A percentile compares a stretch with the other conserved stretches of the same genome.
Evolutionary conservation across 2,329 filamentous ascomycete genomes (phyloP).

Genomic region (Fusarium brevicatenulatum): DNA sequence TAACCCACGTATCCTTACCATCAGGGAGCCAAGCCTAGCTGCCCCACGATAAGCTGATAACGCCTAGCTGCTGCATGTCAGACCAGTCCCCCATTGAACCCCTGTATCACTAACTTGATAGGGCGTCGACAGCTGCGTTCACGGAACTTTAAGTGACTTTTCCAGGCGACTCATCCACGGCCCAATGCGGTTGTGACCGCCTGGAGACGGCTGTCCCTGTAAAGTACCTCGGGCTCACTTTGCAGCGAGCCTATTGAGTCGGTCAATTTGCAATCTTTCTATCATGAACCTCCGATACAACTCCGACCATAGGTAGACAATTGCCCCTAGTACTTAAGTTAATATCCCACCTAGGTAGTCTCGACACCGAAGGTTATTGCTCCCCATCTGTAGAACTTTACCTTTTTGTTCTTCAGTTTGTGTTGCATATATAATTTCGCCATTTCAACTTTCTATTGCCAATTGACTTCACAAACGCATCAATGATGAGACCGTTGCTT

Average conservation of each 20-base stretch:
- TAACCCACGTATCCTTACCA: constrained; percentile 29
- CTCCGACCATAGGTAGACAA: constrained; percentile 40
- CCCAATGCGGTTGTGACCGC: constrained; percentile 39
- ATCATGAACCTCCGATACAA: constrained; percentile 39
- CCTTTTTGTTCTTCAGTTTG: background rate
- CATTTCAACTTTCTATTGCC: background rate
- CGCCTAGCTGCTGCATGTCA: constrained; percentile 2
- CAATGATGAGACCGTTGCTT: constrained; percentile 47
- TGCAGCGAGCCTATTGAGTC: constrained; percentile 28
- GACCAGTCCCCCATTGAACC: constrained; percentile 3
- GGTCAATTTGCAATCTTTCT: constrained; percentile 37
- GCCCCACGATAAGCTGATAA: constrained; percentile 35
- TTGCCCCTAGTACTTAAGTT: constrained; percentile 31
- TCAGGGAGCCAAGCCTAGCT: background rate
- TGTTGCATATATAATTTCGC: background rate
- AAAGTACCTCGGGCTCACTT: constrained; percentile 38
- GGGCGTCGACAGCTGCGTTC: constrained; percentile 15
- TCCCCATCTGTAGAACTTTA: constrained; percentile 4
- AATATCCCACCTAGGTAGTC: constrained; percentile 22
- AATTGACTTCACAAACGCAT: constrained; percentile 20
- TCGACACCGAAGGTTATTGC: constrained; percentile 1
- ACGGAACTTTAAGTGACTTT: constrained; percentile 35
- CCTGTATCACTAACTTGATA: constrained; percentile 19
- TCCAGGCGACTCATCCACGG: constrained; percentile 28
- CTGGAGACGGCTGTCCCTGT: constrained; percentile 41